Percentiles rank a stretch among this genome's conserved stretches.
phyloP scores from a whole-genome alignment of 768 basidiomycete genomes.

The Boletus barrowsii region DNA sequence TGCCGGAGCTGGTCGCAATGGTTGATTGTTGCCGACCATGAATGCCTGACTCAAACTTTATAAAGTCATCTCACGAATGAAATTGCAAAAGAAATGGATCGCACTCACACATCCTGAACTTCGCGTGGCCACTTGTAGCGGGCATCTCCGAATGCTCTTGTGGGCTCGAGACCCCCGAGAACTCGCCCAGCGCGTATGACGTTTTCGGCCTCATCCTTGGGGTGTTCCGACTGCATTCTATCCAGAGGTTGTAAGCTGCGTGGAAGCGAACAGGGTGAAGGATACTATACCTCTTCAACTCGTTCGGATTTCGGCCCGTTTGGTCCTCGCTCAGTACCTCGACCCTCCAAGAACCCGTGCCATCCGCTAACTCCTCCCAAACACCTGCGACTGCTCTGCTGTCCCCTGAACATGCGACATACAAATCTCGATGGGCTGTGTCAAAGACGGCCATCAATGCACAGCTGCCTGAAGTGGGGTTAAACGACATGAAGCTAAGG shows the following conservation, averaged over 20 bases:
- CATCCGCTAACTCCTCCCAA: slow-evolving; percentile 68
- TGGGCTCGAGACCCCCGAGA: slow-evolving; percentile 84
- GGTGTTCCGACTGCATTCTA: slow-evolving; percentile 83
- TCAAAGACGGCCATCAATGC: slow-evolving; percentile 88
- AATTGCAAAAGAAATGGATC: neutral
- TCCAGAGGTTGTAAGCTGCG: neutral
- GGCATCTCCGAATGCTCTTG: slow-evolving; percentile 84
- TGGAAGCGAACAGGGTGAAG: neutral
- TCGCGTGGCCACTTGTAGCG: slow-evolving; percentile 83
- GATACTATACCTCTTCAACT: slow-evolving; percentile 66
- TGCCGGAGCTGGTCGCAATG: slow-evolving; percentile 57
- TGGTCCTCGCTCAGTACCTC: slow-evolving; percentile 96
- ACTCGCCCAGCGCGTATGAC: slow-evolving; percentile 82
- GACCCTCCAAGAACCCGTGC: slow-evolving; percentile 79
- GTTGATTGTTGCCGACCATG: slow-evolving; percentile 56
- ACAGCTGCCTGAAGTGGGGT: slow-evolving; percentile 65
- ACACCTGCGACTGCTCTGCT: slow-evolving; percentile 94
- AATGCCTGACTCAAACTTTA: slow-evolving; percentile 62
- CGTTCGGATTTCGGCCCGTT: slow-evolving; percentile 87
- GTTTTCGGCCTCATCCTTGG: slow-evolving; percentile 62
- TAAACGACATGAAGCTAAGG: slow-evolving; percentile 9
- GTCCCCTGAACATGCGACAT: slow-evolving; percentile 91
- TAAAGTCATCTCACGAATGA: neutral
- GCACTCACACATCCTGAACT: slow-evolving; percentile 65
- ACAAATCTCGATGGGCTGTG: slow-evolving; percentile 75